These are phyloP conservation scores for Marasmius sp. DNA, from an alignment of 1,284 basidiomycete species.

Conservation along the genomic window DNA sequence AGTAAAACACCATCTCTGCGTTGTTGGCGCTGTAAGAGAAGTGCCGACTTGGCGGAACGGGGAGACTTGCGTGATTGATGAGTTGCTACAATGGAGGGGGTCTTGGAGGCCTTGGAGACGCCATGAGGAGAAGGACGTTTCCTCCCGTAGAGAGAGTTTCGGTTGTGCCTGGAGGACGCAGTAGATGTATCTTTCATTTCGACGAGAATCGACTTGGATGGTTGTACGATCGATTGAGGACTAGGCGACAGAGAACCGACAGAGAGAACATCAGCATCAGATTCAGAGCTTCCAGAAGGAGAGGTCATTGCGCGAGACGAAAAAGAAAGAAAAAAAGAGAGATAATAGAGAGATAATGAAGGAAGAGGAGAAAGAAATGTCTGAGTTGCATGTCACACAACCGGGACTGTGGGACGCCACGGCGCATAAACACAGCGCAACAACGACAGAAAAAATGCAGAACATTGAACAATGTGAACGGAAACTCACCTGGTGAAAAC, in stretches of 20 bases:
- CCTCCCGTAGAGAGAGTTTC: constrained; percentile 70
- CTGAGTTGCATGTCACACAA: not conserved
- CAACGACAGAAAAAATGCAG: constrained; percentile 14
- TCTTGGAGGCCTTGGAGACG: constrained; percentile 63
- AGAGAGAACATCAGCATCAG: constrained; percentile 6
- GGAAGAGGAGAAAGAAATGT: not conserved
- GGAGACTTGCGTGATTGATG: constrained; percentile 55
- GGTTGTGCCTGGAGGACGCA: constrained; percentile 55
- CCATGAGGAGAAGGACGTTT: constrained; percentile 80
- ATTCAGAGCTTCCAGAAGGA: constrained; percentile 5
- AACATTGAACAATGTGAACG: constrained; percentile 5
- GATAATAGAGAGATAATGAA: not conserved
- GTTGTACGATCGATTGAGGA: constrained; percentile 40
- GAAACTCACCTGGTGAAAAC: constrained; percentile 36
- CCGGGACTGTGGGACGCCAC: not conserved
- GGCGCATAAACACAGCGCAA: constrained; percentile 12
- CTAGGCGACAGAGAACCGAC: constrained; percentile 30
- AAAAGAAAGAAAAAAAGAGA: constrained; percentile 16
- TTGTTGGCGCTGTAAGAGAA: constrained; percentile 57
- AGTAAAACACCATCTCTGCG: constrained; percentile 69
- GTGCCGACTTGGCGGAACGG: constrained; percentile 57
- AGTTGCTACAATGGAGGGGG: constrained; percentile 48
- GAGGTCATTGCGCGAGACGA: constrained; percentile 11
- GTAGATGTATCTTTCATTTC: constrained; percentile 76
- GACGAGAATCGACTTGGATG: constrained; percentile 37